Evolutionary conservation across 2,329 filamentous ascomycete species (phyloP), one percentile per base, ranked within the genome.

Genomic region (Pseudovirgaria hyperparasitica): DNA sequence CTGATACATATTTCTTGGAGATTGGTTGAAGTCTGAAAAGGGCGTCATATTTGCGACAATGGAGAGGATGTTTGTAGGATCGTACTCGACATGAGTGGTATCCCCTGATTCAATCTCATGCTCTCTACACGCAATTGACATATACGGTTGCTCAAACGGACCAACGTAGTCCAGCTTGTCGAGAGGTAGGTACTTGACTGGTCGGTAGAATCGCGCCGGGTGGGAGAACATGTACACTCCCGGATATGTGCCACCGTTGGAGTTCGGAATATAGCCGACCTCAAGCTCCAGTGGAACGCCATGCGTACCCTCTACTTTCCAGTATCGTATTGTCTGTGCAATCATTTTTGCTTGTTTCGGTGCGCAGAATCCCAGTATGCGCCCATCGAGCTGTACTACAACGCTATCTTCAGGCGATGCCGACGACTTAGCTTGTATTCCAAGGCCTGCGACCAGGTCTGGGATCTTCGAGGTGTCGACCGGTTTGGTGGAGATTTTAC

Each of bases 31-130:
- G 52, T 98, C 84, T 24, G 87, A 94, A 59, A 98, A 98, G 4
- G 90, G 90, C 0, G 90, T 98, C 78, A 94, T 92, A 58, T 96
- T 96, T 45, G 90, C 90, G 27, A 98, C 69, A 38, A 98, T 96
- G 6, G 87, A 96, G 15, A 98, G 72, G 39, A 98, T 96, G 56
- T 96, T 90, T 17, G 90, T 98, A 2, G 90, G 86, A 31, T 86
- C 78, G 44, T 81, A 82, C 55, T 98, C 90, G 23, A 96, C 85
- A 48, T 98, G 90, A 0, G 85, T 93, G 4, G 84, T 85, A 45
- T 86, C 70, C 25, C 84, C 84, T n/a, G 84, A 81, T 16, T 80
- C 68, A 34, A 96, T 73, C 52, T 98, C 90, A 18, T 76, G 69
- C 26, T 86, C 78, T n/a, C 82, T 76, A 41, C 85, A 86, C 13